These are phyloP conservation scores for Zygnema circumcarinatum DNA, from an alignment of 139 green algal genomes.

Conservation along the genomic window DNA sequence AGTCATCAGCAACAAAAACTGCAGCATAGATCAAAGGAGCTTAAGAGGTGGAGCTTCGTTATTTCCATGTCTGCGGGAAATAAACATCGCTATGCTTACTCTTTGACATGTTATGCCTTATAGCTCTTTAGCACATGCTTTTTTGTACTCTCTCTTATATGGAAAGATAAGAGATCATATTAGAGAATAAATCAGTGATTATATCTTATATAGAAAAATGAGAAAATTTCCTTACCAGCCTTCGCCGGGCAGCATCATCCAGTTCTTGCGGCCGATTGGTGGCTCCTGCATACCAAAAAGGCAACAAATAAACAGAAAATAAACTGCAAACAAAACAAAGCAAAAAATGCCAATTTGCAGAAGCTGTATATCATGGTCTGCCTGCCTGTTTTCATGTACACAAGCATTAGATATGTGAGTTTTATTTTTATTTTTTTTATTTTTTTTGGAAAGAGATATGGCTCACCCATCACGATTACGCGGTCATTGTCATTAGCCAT, in stretches of 20 bases:
- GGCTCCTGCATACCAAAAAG: constrained; percentile 76
- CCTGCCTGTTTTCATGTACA: background rate
- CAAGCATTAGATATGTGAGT: background rate
- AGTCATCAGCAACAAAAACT: background rate
- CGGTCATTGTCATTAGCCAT: constrained; percentile 48
- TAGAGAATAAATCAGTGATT: too few relatives aligned
- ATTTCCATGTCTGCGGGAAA: background rate
- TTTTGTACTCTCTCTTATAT: too few relatives aligned
- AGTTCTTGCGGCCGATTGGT: constrained; percentile 97
- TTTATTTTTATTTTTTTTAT: background rate
- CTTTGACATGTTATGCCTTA: too few relatives aligned
- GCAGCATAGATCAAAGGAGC: background rate
- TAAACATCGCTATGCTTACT: too few relatives aligned
- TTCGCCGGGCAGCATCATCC: constrained; percentile 91
- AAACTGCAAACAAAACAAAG: background rate
- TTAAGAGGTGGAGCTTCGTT: background rate
- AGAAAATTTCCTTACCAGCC: constrained; percentile 71
- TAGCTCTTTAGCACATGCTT: too few relatives aligned
- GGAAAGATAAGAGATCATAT: too few relatives aligned
- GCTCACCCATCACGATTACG: constrained; percentile 60
- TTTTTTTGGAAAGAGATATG: too few relatives aligned
- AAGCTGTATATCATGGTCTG: background rate
- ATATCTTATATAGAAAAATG: too few relatives aligned
- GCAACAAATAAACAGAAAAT: too few relatives aligned
- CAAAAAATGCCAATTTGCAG: background rate